Evolutionary conservation across 2,329 filamentous ascomycete species (phyloP), one percentile per base, ranked within the genome.

Genomic region (Ceratocystiopsis brevicomis): DNA sequence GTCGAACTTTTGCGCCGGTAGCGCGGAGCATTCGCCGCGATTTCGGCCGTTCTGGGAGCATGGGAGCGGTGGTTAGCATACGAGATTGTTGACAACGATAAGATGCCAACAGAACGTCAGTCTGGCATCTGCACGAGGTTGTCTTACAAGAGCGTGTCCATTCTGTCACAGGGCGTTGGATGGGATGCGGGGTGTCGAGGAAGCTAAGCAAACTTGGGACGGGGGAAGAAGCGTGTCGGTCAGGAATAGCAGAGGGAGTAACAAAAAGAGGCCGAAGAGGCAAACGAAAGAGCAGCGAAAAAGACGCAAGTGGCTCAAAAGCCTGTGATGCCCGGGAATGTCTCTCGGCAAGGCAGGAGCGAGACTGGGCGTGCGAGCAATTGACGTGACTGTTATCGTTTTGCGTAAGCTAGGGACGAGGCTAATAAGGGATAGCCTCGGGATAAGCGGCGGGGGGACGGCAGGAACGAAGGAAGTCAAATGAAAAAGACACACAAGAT

Each of bases 1-100:
- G 87, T 95, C 52, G 86, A 95, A 53, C 88, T 95, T 62, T 85
- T 83, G 54, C 90, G 80, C 50, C 87, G 79, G 59, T 93, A 93
- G 52, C 82, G 78, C 46, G 85, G 84, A 47, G 87, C 86, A 59
- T 83, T 94, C 51, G 82, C 85, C 59, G 87, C 85, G 53, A 94
- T 81, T 58, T 95, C 85, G 55, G 86, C 85, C 39, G 87, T 95
- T 48, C 84, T 90, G 53, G 25, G 10, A 9, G 10, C 25, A 30
- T 2, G 6, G 8, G 10, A 30, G 25, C 4, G 2, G 8, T 9
- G 25, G 10, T 30, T 30, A 30, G 25, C 25, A 6, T 8, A 11
- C 2, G 10, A 10, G 8, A 11, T 8, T 4, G 25, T 9, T 11
- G 25, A 9, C 8, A 10, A 30, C 25, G 25, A 11, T 9, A 11